Conservation (phyloP, 257 asterid genomes). For the Avicennia marina region DNA sequence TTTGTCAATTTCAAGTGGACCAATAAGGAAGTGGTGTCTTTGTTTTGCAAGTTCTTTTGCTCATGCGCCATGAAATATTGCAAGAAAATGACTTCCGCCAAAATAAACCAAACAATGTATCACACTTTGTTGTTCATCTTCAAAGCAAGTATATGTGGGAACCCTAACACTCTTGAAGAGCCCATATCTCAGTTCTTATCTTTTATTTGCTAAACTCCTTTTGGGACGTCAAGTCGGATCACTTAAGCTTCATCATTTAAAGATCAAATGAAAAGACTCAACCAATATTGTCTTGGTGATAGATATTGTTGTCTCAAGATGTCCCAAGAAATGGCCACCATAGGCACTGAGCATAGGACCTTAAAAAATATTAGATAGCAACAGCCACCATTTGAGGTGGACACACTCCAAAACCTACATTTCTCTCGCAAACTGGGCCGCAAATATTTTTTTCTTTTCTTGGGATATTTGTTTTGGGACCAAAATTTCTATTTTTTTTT, state of each 20-base stretch:
- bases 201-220: neutral
- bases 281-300: neutral
- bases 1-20: neutral
- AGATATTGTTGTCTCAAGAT: slow-evolving; percentile 3
- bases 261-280: neutral
- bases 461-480: neutral
- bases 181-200: slow-evolving; percentile 14
- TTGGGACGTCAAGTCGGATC: neutral
- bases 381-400: slow-evolving; percentile 23
- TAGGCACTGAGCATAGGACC: neutral
- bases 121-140: slow-evolving; percentile 2
- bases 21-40: neutral
- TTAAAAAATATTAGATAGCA: slow-evolving; percentile 14
- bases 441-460: neutral
- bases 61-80: slow-evolving; percentile 9
- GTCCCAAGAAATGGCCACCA: slow-evolving; percentile 23
- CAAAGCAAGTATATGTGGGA: neutral
- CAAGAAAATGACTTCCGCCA: slow-evolving; percentile 21
- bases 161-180: neutral
- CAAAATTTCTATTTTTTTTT: neutral
- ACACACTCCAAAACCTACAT: neutral
- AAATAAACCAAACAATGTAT: slow-evolving; percentile 11
- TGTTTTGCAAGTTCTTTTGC: neutral
- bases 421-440: slow-evolving; percentile 6
- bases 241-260: neutral